Evolutionary conservation across 2,329 filamentous ascomycete genomes (phyloP).

Genomic region (Aureobasidium sp.): DNA sequence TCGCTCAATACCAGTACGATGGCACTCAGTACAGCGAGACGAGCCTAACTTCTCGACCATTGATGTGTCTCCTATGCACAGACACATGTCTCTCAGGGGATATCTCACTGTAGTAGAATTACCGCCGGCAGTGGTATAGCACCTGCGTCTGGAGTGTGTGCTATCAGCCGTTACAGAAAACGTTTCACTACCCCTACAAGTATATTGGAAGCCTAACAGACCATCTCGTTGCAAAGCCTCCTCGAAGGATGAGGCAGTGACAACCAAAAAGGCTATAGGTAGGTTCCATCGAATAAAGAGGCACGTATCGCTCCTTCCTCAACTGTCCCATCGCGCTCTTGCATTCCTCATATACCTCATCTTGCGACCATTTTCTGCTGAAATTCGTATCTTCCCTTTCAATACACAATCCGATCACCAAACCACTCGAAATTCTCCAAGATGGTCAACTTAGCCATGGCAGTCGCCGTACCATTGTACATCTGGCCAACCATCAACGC

Average conservation of each 20-base stretch:
- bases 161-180: conserved; percentile 6
- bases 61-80: neutral
- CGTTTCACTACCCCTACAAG: neutral
- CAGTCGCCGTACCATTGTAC: conserved; percentile 16
- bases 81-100: neutral
- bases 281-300: neutral
- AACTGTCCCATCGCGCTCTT: neutral
- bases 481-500: conserved; percentile 14
- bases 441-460: conserved; percentile 14
- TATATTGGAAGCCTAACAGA: neutral
- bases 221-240: neutral
- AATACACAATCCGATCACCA: neutral
- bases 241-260: neutral
- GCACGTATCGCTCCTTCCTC: neutral
- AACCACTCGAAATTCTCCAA: neutral
- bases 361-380: neutral
- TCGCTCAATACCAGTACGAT: neutral
- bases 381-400: neutral
- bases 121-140: neutral
- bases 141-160: neutral
- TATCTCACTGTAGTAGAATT: neutral
- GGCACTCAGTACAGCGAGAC: neutral
- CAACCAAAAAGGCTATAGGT: neutral
- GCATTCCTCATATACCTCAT: neutral
- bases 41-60: neutral